Base-by-base conservation (phyloP, 1,284 basidiomycete genomes). In the Stereum hirsutum region DNA sequence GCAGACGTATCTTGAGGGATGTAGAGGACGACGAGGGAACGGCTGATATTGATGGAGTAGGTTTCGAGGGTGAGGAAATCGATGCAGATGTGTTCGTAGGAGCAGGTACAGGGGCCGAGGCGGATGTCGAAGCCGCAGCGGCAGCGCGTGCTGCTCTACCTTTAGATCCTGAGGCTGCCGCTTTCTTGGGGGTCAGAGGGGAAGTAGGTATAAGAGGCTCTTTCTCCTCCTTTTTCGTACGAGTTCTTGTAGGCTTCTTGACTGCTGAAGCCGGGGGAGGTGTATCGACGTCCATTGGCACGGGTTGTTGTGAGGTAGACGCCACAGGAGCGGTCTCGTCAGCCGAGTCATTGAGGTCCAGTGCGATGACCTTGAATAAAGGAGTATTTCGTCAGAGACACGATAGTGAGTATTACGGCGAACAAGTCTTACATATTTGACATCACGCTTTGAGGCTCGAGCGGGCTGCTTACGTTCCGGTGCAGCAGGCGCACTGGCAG, bases 311-410 rank as follows among this genome's bases (percentile, higher is more conserved):
- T n/a, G 11, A 26, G 11, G 5, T 23, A 25, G 37, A 39, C 11
- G 25, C 6, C 15, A 15, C 20, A 20, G 23, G 4, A n/a, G 20
- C 17, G 37, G 14, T 25, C 15, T 39, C 37, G 26, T 39, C 37
- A 19, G 37, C 12, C 49, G 46, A 33, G 42, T 53, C 35, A 59
- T 35, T 5, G 48, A 50, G 19, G 49, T 69, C 40, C 10, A 41
- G 32, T 27, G 39, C 36, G 20, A n/a, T 42, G n/a, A 34, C 44
- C 39, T 48, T 41, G 15, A 17, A 42, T 23, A n/a, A 12, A 15
- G 25, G 25, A 17, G 30, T 15, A 27, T 30, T 12, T 11, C n/a
- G 41, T 15, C 35, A 28, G 14, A 12, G 17, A 28, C n/a, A 12
- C 26, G 21, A 27, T 27, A 24, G 20, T 14, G 12, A 35, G 21